Evolutionary conservation across 495 filamentous ascomycete genomes (phyloP).

Genomic region (Cercophora sp.): DNA sequence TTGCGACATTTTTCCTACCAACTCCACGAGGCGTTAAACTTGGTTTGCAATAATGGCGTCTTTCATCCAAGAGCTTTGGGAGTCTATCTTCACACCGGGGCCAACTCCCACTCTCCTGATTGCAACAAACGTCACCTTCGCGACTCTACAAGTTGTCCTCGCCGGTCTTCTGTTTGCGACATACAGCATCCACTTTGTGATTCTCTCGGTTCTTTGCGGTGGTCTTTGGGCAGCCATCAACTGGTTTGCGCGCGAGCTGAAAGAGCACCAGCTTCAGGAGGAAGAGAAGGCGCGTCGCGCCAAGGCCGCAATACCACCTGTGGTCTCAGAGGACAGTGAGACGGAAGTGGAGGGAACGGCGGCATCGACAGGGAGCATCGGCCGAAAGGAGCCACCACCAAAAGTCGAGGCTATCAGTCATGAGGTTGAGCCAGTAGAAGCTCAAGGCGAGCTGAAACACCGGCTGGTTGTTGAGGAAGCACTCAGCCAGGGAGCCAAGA

Average conservation of each 20-base stretch:
- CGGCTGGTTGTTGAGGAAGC: constrained; percentile 19
- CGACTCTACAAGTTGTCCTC: constrained; percentile 74
- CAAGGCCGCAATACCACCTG: constrained; percentile 20
- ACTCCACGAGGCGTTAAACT: background rate
- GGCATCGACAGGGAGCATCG: constrained; percentile 24
- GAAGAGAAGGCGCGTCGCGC: constrained; percentile 51
- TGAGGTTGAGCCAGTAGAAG: constrained; percentile 37
- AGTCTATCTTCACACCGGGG: constrained; percentile 87
- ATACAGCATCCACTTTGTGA: constrained; percentile 80
- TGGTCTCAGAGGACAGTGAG: constrained; percentile 41
- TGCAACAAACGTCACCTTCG: constrained; percentile 89
- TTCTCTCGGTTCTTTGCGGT: constrained; percentile 70
- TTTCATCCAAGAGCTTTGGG: constrained; percentile 80
- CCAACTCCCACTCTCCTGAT: constrained; percentile 81
- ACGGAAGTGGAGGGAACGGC: constrained; percentile 47
- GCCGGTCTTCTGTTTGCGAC: constrained; percentile 73
- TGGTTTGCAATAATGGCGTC: constrained; percentile 57
- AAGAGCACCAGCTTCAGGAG: constrained; percentile 59
- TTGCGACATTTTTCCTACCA: constrained; percentile 1
- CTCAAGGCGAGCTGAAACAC: constrained; percentile 39
- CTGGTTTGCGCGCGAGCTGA: constrained; percentile 88
- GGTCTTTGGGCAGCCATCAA: constrained; percentile 92
- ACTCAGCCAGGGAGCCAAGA: constrained; percentile 34
- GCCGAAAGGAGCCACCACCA: constrained; percentile 6
- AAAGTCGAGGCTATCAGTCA: constrained; percentile 29